Conservation (phyloP, 345 rosid genomes). For the Garcia nutans region DNA sequence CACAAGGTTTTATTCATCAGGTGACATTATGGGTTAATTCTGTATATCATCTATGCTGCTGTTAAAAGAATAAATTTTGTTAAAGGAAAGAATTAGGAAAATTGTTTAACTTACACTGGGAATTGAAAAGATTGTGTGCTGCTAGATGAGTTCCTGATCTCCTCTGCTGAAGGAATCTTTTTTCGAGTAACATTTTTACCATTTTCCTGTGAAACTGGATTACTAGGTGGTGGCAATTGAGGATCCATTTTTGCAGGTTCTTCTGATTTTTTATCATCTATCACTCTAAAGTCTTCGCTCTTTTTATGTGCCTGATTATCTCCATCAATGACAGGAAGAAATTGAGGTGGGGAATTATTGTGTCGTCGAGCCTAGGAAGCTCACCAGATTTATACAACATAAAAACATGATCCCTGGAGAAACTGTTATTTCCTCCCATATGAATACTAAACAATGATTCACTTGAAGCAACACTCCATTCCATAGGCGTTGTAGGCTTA, state of each 20-base stretch:
- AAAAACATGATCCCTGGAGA: slow-evolving; percentile 53
- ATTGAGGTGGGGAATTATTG: slow-evolving; percentile 16
- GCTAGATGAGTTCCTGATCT: slow-evolving; percentile 28
- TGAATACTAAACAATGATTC: slow-evolving; percentile 88
- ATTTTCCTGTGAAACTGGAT: not conserved
- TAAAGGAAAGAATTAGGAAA: too few relatives aligned
- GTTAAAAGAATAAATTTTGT: too few relatives aligned
- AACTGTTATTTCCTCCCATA: slow-evolving; percentile 52
- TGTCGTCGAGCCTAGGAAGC: slow-evolving; percentile 53
- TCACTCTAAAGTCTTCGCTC: not conserved
- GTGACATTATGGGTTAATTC: too few relatives aligned
- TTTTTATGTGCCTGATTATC: not conserved
- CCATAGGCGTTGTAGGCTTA: slow-evolving; percentile 43
- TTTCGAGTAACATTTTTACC: slow-evolving; percentile 17
- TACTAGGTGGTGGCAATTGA: not conserved
- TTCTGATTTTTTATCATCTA: not conserved
- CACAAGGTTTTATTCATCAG: too few relatives aligned
- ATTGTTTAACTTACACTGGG: slow-evolving; percentile 51
- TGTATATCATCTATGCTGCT: too few relatives aligned
- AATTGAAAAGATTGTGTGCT: slow-evolving; percentile 68
- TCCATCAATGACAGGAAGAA: slow-evolving; percentile 34
- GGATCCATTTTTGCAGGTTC: not conserved
- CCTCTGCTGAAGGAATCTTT: slow-evolving; percentile 17
- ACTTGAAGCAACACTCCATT: slow-evolving; percentile 88
- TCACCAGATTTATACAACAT: slow-evolving; percentile 55